A percentile compares a stretch with the other conserved stretches of the same genome.
Conservation (phyloP, 208 protist species). For the Trypanosoma melophagium region DNA sequence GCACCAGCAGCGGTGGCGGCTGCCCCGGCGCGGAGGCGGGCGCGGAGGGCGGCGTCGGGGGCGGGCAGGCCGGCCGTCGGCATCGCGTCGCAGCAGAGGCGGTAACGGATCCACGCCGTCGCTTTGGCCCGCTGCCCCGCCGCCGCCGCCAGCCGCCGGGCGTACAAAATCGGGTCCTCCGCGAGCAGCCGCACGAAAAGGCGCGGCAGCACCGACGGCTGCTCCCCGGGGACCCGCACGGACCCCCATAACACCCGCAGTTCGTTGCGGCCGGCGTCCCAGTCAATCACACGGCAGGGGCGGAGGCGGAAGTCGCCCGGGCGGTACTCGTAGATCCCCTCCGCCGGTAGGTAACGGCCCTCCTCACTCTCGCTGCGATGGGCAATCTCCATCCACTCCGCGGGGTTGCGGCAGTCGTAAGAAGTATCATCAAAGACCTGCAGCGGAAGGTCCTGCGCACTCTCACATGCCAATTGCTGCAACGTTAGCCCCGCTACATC, state of each 20-base stretch:
- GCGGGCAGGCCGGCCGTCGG: slow-evolving; percentile 70
- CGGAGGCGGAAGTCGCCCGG: slow-evolving; percentile 47
- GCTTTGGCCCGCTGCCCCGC: slow-evolving; percentile 84
- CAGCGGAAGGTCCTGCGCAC: slow-evolving; percentile 80
- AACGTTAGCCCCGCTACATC: slow-evolving; percentile 66
- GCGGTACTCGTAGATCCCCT: slow-evolving; percentile 61
- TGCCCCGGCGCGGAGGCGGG: slow-evolving; percentile 70
- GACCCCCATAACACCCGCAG: slow-evolving; percentile 73
- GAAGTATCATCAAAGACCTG: slow-evolving; percentile 96
- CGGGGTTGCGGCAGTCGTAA: slow-evolving; percentile 90
- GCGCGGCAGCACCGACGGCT: slow-evolving; percentile 56
- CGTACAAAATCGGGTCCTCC: slow-evolving; percentile 90
- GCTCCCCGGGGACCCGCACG: slow-evolving; percentile 10
- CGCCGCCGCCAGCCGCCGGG: slow-evolving; percentile 80
- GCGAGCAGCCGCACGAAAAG: slow-evolving; percentile 87
- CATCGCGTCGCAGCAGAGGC: slow-evolving; percentile 92
- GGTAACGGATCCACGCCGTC: slow-evolving; percentile 89
- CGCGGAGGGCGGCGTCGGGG: slow-evolving; percentile 57
- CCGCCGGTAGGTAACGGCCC: slow-evolving; percentile 79
- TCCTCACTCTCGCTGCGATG: slow-evolving; percentile 30
- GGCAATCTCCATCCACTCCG: slow-evolving; percentile 92
- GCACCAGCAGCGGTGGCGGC: slow-evolving; percentile 85
- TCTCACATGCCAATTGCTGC: slow-evolving; percentile 58
- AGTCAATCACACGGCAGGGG: slow-evolving; percentile 85
- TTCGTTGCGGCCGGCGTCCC: slow-evolving; percentile 70